Evolutionary conservation across 495 filamentous ascomycete genomes (phyloP), one percentile per base, ranked within the genome.

Genomic region (Chaetomidium leptoderma): DNA sequence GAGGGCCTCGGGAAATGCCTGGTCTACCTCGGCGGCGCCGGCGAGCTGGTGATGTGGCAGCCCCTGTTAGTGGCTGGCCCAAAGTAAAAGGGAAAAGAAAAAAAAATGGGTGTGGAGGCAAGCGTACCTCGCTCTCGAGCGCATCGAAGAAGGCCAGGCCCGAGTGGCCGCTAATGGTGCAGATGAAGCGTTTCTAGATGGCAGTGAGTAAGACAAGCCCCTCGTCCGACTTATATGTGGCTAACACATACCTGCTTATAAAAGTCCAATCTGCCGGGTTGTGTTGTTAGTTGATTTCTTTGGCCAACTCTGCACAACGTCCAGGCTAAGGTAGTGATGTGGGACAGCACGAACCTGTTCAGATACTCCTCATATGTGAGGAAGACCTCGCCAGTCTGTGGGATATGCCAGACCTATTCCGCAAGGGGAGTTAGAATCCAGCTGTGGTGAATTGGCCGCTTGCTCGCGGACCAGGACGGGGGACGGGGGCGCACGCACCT

Each of bases 141-240:
- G 93, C 93, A 53, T 97, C 90, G 57, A 95, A 97, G 71, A 95
- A 97, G n/a, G 80, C 92, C 62, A 97, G 73, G 27, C 87, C 88
- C 27, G 92, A 95, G 71, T 96, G 91, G 33, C 93, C 93, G 3
- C 90, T 97, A 58, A 97, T 92, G 61, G 93, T 87, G 70, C 92
- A 96, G 51, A 92, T 95, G 67, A 97, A 99, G 43, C 86, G 84
- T 58, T 86, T 88, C 83, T 93, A 63, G 43, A 53, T 43, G 51
- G 46, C 30, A 16, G 45, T 24, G 57, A 67, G 44, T 54, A 16
- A 32, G 27, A 16, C 30, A 27, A 26, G 19, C 16, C 47, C 16
- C 29, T 17, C 14, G n/a, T n/a, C n/a, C n/a, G n/a, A 3, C 42
- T 26, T 4, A 16, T 14, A 2, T 10, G 35, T 6, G 37, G 5